phyloP scores from a whole-genome alignment of 345 rosid species.

The Nasturtium officinale region DNA sequence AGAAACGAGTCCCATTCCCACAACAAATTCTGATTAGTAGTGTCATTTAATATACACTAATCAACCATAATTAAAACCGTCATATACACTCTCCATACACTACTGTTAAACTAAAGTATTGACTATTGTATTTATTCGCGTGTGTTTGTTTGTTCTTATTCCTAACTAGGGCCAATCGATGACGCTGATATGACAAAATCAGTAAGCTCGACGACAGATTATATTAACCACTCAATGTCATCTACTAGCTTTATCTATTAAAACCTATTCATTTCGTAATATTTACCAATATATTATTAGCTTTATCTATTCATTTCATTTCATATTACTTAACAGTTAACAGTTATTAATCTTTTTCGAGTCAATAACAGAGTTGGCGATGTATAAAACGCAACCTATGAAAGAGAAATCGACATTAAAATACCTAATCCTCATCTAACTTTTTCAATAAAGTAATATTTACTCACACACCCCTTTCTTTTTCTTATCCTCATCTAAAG shows the following conservation, averaged over 20 bases:
- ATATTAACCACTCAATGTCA: slow-evolving; percentile 22
- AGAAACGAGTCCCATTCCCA: slow-evolving; percentile 10
- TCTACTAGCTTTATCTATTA: slow-evolving; percentile 16
- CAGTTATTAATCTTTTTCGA: not conserved
- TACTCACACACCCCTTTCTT: not conserved
- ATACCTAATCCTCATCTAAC: slow-evolving; percentile 11
- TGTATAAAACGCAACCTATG: slow-evolving; percentile 15
- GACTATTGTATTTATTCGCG: not conserved
- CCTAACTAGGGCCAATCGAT: not conserved
- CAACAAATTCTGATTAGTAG: not conserved
- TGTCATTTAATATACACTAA: not conserved
- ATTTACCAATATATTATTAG: not conserved
- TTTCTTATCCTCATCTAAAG: slow-evolving; percentile 15
- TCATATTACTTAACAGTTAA: not conserved
- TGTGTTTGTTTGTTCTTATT: not conserved
- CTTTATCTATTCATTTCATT: slow-evolving; percentile 24
- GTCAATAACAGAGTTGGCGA: not conserved
- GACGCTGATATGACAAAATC: slow-evolving; percentile 4
- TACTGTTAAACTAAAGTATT: no score
- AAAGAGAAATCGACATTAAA: slow-evolving; percentile 19
- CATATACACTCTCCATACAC: not conserved
- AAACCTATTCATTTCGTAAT: slow-evolving; percentile 15
- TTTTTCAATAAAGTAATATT: slow-evolving; percentile 14
- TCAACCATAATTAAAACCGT: not conserved
- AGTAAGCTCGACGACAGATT: slow-evolving; percentile 18